These are phyloP conservation scores for Hansenula lynferdii DNA, from an alignment of 1,139 yeast genomes.

Conservation along the genomic window DNA sequence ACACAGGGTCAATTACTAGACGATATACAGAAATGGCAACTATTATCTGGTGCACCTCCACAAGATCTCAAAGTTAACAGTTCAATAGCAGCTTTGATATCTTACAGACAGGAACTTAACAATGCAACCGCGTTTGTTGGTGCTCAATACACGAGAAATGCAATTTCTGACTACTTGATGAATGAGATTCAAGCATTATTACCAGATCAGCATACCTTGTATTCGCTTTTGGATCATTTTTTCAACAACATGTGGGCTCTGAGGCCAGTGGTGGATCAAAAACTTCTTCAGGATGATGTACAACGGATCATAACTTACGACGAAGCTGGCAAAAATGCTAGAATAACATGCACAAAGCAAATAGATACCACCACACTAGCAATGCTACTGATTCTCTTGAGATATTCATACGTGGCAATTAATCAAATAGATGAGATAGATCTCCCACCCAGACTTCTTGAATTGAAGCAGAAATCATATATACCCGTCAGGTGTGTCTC, in stretches of 20 bases:
- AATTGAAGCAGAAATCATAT: conserved; percentile 22
- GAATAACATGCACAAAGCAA: conserved; percentile 24
- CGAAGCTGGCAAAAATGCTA: neutral
- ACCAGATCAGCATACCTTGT: conserved; percentile 31
- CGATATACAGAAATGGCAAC: neutral
- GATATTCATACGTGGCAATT: conserved; percentile 31
- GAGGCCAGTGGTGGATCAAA: conserved; percentile 40
- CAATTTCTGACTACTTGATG: neutral
- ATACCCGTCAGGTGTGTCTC: conserved; percentile 28
- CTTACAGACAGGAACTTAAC: neutral
- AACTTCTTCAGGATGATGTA: conserved; percentile 16
- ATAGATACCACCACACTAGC: conserved; percentile 35
- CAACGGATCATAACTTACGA: conserved; percentile 7
- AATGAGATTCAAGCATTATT: conserved; percentile 15
- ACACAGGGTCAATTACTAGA: neutral
- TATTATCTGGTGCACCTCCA: neutral
- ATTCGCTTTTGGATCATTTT: conserved; percentile 29
- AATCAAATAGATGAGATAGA: conserved; percentile 8
- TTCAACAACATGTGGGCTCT: conserved; percentile 36
- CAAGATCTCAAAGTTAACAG: neutral
- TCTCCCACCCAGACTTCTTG: neutral
- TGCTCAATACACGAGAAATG: neutral
- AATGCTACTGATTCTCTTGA: conserved; percentile 31
- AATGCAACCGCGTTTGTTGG: neutral
- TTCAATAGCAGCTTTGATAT: neutral